Evolutionary conservation across 208 protist species (phyloP).

Genomic region (Acanthamoeba sp.): DNA sequence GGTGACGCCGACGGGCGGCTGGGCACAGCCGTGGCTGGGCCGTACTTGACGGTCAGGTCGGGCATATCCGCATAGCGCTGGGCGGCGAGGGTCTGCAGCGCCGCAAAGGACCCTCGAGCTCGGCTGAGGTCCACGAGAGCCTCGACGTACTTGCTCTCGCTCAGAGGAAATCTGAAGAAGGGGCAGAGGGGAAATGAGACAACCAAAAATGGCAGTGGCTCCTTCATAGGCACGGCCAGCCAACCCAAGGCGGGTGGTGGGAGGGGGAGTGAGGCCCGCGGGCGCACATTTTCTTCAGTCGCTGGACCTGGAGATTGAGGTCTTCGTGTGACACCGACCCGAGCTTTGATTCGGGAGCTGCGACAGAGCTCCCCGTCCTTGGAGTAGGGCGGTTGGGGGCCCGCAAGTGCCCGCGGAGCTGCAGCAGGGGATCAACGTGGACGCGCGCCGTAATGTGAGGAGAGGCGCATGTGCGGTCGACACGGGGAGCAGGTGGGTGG

Average conservation of each 20-base stretch:
- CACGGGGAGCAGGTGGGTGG: background rate
- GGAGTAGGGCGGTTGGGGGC: background rate
- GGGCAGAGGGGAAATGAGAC: background rate
- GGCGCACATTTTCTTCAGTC: background rate
- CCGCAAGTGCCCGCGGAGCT: background rate
- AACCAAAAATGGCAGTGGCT: background rate
- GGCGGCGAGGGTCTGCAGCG: background rate
- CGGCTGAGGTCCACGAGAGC: background rate
- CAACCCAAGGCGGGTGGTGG: no score
- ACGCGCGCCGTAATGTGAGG: no score
- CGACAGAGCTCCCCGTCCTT: background rate
- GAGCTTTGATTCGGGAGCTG: background rate
- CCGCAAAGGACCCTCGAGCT: background rate
- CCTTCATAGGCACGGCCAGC: no score
- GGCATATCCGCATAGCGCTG: background rate
- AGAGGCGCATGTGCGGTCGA: background rate
- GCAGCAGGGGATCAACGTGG: no score
- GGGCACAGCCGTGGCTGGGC: no score
- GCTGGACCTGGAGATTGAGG: background rate
- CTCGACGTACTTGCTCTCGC: constrained; percentile 2
- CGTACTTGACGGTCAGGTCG: constrained; percentile 14
- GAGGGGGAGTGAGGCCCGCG: background rate
- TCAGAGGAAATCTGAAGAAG: background rate
- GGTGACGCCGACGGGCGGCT: no score
- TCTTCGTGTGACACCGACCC: background rate